Conservation (phyloP, 1,284 basidiomycete species). For the Cryptococcus sp. region DNA sequence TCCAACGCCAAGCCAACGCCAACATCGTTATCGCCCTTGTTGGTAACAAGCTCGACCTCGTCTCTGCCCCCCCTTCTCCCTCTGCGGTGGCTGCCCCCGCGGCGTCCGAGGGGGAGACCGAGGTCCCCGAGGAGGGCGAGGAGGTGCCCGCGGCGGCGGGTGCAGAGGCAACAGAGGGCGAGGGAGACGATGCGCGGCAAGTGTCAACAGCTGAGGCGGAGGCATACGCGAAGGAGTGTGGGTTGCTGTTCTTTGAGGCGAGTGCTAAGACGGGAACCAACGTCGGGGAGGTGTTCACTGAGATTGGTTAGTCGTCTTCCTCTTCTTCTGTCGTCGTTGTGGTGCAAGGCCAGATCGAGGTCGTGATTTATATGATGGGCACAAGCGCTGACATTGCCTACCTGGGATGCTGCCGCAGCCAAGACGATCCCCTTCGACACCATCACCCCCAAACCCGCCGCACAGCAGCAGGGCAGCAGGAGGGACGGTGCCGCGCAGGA, state of each 20-base stretch:
- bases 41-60: slow-evolving; percentile 92
- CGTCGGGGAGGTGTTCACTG: slow-evolving; percentile 95
- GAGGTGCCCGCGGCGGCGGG: slow-evolving; percentile 45
- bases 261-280: slow-evolving; percentile 97
- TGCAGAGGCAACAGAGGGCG: slow-evolving; percentile 31
- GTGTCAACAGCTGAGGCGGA: slow-evolving; percentile 91
- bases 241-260: slow-evolving; percentile 94
- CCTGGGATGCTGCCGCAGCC: slow-evolving; percentile 55
- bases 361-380: slow-evolving; percentile 5
- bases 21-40: slow-evolving; percentile 98
- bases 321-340: slow-evolving; percentile 9
- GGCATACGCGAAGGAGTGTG: slow-evolving; percentile 90
- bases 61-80: slow-evolving; percentile 62
- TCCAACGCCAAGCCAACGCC: slow-evolving; percentile 97
- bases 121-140: slow-evolving; percentile 56
- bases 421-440: slow-evolving; percentile 98
- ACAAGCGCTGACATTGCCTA: not conserved
- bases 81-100: slow-evolving; percentile 58
- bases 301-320: slow-evolving; percentile 69
- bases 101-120: slow-evolving; percentile 67
- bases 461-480: slow-evolving; percentile 27
- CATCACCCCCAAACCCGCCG: slow-evolving; percentile 68
- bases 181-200: slow-evolving; percentile 72
- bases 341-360: slow-evolving; percentile 2
- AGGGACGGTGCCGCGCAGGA: slow-evolving; percentile 56